These are phyloP conservation scores for Barnettozyma californica DNA, from an alignment of 805 yeast genomes.

Conservation along the genomic window DNA sequence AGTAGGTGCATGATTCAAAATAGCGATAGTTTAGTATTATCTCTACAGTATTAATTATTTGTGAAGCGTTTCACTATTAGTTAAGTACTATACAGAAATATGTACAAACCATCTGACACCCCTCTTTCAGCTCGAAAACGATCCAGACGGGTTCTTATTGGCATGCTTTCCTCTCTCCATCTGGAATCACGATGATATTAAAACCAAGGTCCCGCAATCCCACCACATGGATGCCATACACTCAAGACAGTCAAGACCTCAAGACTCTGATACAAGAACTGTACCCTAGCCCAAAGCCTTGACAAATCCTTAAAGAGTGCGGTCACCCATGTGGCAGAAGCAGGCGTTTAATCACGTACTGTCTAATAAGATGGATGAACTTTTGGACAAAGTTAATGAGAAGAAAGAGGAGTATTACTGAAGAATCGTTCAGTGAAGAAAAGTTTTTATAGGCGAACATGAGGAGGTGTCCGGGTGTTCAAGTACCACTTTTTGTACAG, in stretches of 20 bases:
- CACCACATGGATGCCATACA: neutral
- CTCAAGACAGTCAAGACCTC: conserved; percentile 3
- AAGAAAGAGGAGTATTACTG: neutral
- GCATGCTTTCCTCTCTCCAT: conserved; percentile 19
- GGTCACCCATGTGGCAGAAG: neutral
- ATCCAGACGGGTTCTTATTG: conserved; percentile 26
- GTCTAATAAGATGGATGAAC: conserved; percentile 61
- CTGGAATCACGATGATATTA: conserved; percentile 20
- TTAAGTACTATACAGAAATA: neutral
- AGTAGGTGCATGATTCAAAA: no score
- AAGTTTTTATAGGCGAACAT: neutral
- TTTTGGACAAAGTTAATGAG: conserved; percentile 59
- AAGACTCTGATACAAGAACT: conserved; percentile 7
- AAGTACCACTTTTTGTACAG: neutral
- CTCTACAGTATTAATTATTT: no score
- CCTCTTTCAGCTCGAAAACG: conserved; percentile 23
- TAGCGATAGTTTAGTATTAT: no score
- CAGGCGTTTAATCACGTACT: conserved; percentile 41
- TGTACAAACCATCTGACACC: conserved; percentile 29
- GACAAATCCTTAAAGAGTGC: conserved; percentile 1
- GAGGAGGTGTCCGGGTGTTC: neutral
- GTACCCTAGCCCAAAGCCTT: conserved; percentile 5
- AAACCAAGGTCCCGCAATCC: conserved; percentile 8
- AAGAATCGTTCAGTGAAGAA: neutral
- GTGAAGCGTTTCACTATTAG: neutral